Evolutionary conservation across 441 rosid species (phyloP), one percentile per base, ranked within the genome.

Genomic region (Populus trichocarpa): DNA sequence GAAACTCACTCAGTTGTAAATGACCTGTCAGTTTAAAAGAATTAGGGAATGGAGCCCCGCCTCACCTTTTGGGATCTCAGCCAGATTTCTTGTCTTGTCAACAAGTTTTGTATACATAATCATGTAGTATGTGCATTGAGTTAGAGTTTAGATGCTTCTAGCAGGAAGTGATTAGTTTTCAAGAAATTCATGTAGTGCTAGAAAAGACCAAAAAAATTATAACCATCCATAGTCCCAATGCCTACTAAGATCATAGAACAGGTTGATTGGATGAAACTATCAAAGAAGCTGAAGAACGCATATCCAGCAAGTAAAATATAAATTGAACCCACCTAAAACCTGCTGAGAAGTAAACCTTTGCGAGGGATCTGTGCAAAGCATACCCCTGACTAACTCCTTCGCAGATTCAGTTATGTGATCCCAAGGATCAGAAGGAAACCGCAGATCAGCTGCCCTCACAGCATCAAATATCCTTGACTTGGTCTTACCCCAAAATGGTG

Each of bases 401-500:
- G 91, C 93, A 66, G 95, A 87, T 66, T 82, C 84, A 18, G 91
- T 81, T 59, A 91, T 75, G 70, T 69, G 50, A 77, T 87, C 86
- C 93, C 95, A 88, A 67, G 88, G 89, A 80, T 84, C 73, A 14
- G 90, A 86, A 0, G 93, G 93, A 81, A 91, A 91, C 40, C 83
- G 88, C 71, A 91, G 85, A 84, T 89, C 90, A 64, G 95, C 91
- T n/a, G 81, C 83, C 74, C 90, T 84, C 66, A 89, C 93, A 71
- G 95, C 89, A 75, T 88, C 86, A 82, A 91, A 91, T 80, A 91
- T 91, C 16, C 81, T 83, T 68, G 91, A 89, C 88, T 91, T 91
- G 33, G 95, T 89, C 81, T 89, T 86, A 61, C 91, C 95, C 91
- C 92, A 91, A 77, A 89, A 91, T 8, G 95, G 95, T 0, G 91